phyloP scores from a whole-genome alignment of 805 yeast genomes.

The Saccharomycopsis schoenii region DNA sequence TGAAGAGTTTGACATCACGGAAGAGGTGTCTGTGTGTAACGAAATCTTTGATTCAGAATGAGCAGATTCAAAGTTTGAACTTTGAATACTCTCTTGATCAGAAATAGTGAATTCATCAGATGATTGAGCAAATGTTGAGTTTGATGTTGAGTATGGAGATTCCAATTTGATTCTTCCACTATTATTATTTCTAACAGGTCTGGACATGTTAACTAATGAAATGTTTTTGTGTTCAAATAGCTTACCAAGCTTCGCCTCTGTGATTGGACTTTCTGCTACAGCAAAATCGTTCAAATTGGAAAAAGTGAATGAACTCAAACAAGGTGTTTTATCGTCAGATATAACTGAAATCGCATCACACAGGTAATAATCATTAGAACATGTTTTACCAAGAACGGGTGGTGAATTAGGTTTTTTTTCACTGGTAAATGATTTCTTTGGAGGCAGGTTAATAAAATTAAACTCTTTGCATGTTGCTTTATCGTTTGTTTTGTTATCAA shows the following conservation, averaged over 20 bases:
- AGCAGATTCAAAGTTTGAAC: background rate
- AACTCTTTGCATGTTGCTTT: background rate
- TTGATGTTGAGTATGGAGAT: background rate
- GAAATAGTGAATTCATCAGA: background rate
- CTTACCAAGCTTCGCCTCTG: slow-evolving; percentile 15
- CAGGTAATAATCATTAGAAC: background rate
- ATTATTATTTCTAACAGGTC: slow-evolving; percentile 10
- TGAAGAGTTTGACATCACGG: background rate
- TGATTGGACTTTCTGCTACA: slow-evolving; percentile 10
- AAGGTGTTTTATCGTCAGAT: background rate
- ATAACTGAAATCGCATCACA: background rate
- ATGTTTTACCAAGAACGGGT: background rate
- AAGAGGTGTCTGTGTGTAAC: background rate
- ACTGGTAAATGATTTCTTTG: background rate
- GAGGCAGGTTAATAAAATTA: background rate
- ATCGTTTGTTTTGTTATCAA: background rate
- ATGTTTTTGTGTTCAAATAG: slow-evolving; percentile 14
- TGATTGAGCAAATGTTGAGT: background rate
- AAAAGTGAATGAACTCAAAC: background rate
- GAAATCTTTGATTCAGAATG: background rate
- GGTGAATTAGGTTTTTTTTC: background rate
- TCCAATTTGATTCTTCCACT: background rate
- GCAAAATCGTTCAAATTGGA: background rate
- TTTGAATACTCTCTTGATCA: background rate
- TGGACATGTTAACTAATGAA: slow-evolving; percentile 16